These are phyloP conservation scores for Metarhizium brunneum DNA, from an alignment of 2,329 filamentous ascomycete species.

Conservation along the genomic window DNA sequence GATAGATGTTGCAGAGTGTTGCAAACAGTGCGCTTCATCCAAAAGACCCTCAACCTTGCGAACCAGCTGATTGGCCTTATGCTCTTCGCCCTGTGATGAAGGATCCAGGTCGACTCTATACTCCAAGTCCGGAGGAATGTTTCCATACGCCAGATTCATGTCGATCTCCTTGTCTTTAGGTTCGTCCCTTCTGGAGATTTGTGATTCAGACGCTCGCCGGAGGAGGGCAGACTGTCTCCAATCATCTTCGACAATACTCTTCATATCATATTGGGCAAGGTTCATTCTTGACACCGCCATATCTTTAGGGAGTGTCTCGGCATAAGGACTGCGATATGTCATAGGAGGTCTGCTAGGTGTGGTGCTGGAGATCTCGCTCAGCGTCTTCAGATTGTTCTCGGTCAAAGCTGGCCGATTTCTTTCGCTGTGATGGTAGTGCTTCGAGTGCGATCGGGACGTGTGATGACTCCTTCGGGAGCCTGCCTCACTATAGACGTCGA, in stretches of 20 bases:
- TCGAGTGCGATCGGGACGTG: slow-evolving; percentile 24
- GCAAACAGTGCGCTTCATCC: slow-evolving; percentile 80
- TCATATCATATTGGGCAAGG: slow-evolving; percentile 17
- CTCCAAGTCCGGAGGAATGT: slow-evolving; percentile 61
- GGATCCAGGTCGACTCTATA: slow-evolving; percentile 37
- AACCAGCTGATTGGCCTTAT: slow-evolving; percentile 48
- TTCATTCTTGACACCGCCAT: slow-evolving; percentile 28
- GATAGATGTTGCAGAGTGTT: slow-evolving; percentile 73
- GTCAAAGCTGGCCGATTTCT: slow-evolving; percentile 35
- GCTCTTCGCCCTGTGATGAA: slow-evolving; percentile 44
- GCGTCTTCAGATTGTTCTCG: slow-evolving; percentile 40
- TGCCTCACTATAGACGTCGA: slow-evolving; percentile 24
- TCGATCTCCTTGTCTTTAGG: slow-evolving; percentile 52
- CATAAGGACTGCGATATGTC: slow-evolving; percentile 28
- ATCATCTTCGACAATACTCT: slow-evolving; percentile 12
- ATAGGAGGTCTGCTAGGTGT: slow-evolving; percentile 35
- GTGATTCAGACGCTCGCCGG: slow-evolving; percentile 29
- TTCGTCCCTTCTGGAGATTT: slow-evolving; percentile 18
- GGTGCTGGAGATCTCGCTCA: slow-evolving; percentile 42
- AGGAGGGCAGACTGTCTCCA: slow-evolving; percentile 10
- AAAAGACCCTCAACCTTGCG: slow-evolving; percentile 67
- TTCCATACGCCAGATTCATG: slow-evolving; percentile 87
- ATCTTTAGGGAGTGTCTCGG: slow-evolving; percentile 30
- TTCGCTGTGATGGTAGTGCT: slow-evolving; percentile 20
- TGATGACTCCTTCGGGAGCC: slow-evolving; percentile 34